Conservation (phyloP, 1,139 yeast species). For the Protomyces gravidus region DNA sequence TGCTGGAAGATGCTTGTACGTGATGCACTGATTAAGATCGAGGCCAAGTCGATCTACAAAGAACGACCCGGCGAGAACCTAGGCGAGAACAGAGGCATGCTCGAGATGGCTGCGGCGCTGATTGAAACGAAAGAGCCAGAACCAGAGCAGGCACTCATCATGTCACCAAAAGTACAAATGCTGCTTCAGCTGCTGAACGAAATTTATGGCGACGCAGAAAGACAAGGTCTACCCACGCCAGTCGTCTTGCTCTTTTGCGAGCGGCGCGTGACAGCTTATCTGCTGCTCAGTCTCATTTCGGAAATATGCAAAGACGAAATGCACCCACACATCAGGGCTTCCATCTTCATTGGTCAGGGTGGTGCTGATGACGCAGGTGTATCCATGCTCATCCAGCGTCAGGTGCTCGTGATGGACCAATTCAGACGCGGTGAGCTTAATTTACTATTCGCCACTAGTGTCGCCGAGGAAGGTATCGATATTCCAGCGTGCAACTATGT, state of each 20-base stretch:
- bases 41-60: background rate
- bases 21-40: background rate
- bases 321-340: constrained; percentile 16
- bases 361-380: constrained; percentile 17
- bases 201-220: constrained; percentile 7
- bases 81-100: background rate
- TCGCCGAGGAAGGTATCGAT: constrained; percentile 32
- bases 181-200: constrained; percentile 18
- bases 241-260: constrained; percentile 30
- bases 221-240: background rate
- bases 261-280: constrained; percentile 30
- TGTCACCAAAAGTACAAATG: constrained; percentile 28
- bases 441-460: constrained; percentile 30
- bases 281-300: constrained; percentile 13
- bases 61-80: background rate
- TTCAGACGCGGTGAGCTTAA: constrained; percentile 27
- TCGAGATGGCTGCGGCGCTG: background rate
- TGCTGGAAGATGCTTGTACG: background rate
- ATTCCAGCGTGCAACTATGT: constrained; percentile 30
- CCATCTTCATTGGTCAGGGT: constrained; percentile 32
- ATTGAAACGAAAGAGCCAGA: background rate
- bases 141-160: background rate
- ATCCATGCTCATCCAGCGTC: constrained; percentile 28
- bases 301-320: background rate
- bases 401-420: constrained; percentile 22